phyloP scores from a whole-genome alignment of 2,329 filamentous ascomycete species.

The Calonectria multiphialidica region DNA sequence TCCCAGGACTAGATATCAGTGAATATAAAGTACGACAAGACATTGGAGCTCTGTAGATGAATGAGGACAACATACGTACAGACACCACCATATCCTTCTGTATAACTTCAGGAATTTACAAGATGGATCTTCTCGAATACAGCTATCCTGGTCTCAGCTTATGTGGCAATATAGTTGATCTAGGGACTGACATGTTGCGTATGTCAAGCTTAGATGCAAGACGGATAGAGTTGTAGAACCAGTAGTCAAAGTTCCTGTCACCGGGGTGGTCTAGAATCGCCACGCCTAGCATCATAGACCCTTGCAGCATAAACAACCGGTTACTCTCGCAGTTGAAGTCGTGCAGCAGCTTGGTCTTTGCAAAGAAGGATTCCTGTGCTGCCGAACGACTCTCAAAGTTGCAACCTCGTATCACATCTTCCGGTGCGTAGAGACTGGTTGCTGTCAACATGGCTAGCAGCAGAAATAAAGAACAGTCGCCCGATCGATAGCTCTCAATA shows the following conservation, averaged over 20 bases:
- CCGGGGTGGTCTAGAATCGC: constrained; percentile 28
- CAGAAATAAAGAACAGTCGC: constrained; percentile 25
- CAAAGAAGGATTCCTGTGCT: constrained; percentile 27
- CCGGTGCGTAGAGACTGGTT: constrained; percentile 1
- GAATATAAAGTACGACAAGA: neutral
- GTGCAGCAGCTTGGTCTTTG: constrained; percentile 34
- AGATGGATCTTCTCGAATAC: constrained; percentile 7
- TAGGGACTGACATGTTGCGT: neutral
- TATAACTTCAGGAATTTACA: constrained; percentile 12
- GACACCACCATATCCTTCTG: constrained; percentile 32
- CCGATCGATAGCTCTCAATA: constrained; percentile 15
- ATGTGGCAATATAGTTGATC: fast-evolving
- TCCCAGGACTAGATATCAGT: neutral
- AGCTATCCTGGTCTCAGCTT: neutral
- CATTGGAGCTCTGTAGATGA: neutral
- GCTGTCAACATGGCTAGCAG: constrained; percentile 15
- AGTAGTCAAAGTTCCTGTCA: constrained; percentile 33
- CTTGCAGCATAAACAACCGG: constrained; percentile 24
- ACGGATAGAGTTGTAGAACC: constrained; percentile 33
- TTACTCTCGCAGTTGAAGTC: constrained; percentile 30
- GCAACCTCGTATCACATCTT: constrained; percentile 24
- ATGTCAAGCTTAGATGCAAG: constrained; percentile 22
- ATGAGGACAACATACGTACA: constrained; percentile 21
- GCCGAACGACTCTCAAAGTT: constrained; percentile 19
- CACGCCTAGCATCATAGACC: constrained; percentile 21